These are phyloP conservation scores for Coemansia sp. DNA, from an alignment of 192 early-diverging fungal genomes.

Conservation along the genomic window DNA sequence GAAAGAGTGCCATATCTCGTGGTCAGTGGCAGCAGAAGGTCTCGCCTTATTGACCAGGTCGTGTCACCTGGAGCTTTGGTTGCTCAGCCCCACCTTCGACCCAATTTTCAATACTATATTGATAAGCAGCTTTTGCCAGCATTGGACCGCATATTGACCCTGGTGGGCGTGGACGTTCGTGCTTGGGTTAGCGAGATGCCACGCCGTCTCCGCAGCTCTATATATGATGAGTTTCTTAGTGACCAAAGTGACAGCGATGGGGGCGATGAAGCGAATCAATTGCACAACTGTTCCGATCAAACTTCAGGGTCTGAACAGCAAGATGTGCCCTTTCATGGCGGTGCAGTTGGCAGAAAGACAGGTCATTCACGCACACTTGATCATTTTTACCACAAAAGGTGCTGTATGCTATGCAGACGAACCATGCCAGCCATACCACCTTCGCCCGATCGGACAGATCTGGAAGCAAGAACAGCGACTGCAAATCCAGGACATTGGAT, in stretches of 20 bases:
- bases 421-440: conserved; percentile 2
- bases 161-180: conserved; percentile 67
- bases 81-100: conserved; percentile 59
- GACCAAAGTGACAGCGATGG: conserved; percentile 8
- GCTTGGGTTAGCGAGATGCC: conserved; percentile 38
- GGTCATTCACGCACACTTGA: conserved; percentile 28
- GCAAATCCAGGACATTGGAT: not conserved
- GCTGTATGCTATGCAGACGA: conserved; percentile 38
- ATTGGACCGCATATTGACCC: conserved; percentile 72
- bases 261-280: not conserved
- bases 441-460: not conserved
- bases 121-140: conserved; percentile 81
- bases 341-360: not conserved
- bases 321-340: not conserved
- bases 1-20: conserved; percentile 92
- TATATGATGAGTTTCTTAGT: conserved; percentile 12
- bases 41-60: conserved; percentile 70
- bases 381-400: conserved; percentile 34
- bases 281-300: not conserved
- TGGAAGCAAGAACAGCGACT: not conserved
- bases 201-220: conserved; percentile 15
- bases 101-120: conserved; percentile 85
- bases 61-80: conserved; percentile 68
- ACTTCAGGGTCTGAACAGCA: not conserved
- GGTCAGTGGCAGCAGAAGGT: conserved; percentile 63